A percentile compares a stretch with the other conserved stretches of the same genome.
Conservation (phyloP, 108 stramenopile genomes). For the Hondaea fermentalgiana region DNA sequence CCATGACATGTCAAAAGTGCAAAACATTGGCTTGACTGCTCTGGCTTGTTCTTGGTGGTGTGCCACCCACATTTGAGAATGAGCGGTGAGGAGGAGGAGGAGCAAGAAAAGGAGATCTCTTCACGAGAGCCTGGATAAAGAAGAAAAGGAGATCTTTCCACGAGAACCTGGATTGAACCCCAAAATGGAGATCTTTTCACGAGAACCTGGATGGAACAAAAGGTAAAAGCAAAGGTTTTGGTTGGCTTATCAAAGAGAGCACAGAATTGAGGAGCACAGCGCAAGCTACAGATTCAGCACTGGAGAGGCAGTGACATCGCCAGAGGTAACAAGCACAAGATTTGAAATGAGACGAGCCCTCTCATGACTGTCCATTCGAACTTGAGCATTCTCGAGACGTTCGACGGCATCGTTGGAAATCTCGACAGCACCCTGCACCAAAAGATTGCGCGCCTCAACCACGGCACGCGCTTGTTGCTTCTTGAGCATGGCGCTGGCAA, state of each 20-base stretch:
- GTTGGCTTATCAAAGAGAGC: background rate
- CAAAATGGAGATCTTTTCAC: no score
- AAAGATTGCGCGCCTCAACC: background rate
- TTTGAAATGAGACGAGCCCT: background rate
- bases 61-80: no score
- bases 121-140: no score
- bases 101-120: no score
- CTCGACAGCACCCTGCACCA: background rate
- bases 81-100: no score
- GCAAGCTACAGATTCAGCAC: background rate
- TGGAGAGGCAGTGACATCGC: background rate
- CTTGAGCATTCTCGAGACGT: background rate
- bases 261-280: background rate
- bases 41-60: no score
- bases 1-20: no score
- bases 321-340: background rate
- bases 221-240: no score
- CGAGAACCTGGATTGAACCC: no score
- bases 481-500: constrained; percentile 6
- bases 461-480: background rate
- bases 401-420: background rate
- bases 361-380: background rate
- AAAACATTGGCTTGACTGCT: no score
- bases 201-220: no score
- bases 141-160: no score